A percentile compares a stretch with the other conserved stretches of the same genome.
These are phyloP conservation scores for Huntiella abstrusa DNA, from an alignment of 2,329 filamentous ascomycete genomes.

Conservation along the genomic window DNA sequence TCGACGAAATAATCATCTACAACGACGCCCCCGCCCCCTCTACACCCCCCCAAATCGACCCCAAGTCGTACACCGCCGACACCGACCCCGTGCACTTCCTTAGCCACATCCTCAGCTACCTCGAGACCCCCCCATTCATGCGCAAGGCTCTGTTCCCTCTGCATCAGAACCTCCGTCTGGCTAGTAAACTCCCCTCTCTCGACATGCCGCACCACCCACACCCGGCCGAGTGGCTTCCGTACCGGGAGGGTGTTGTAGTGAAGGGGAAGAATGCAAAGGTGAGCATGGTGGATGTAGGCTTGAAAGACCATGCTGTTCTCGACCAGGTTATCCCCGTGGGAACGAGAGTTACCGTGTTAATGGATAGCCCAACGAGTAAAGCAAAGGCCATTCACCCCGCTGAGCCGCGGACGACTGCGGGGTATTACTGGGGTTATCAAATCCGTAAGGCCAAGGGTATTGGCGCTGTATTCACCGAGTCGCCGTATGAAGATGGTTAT, in stretches of 20 bases:
- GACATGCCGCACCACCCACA: slow-evolving; percentile 76
- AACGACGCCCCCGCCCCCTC: slow-evolving; percentile 41
- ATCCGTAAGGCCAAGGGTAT: slow-evolving; percentile 48
- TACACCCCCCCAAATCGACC: slow-evolving; percentile 29
- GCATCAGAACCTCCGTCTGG: slow-evolving; percentile 57
- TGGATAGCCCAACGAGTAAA: slow-evolving; percentile 34
- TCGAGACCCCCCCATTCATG: slow-evolving; percentile 72
- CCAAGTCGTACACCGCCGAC: slow-evolving; percentile 44
- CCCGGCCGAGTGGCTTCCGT: slow-evolving; percentile 57
- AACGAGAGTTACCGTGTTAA: slow-evolving; percentile 55
- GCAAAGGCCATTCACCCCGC: slow-evolving; percentile 36
- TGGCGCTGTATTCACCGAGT: slow-evolving; percentile 59
- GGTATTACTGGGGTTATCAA: slow-evolving; percentile 75
- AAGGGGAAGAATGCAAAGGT: slow-evolving; percentile 21
- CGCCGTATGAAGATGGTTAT: slow-evolving; percentile 57
- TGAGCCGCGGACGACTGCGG: slow-evolving; percentile 51
- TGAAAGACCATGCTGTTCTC: slow-evolving; percentile 36
- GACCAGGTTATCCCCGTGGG: slow-evolving; percentile 44
- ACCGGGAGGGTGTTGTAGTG: slow-evolving; percentile 57
- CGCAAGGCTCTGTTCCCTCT: slow-evolving; percentile 56
- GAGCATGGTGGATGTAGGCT: slow-evolving; percentile 40
- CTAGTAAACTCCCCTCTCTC: slow-evolving; percentile 54
- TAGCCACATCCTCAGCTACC: slow-evolving; percentile 57
- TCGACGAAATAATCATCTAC: slow-evolving; percentile 72
- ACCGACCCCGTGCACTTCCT: slow-evolving; percentile 65